phyloP scores from a whole-genome alignment of 2,329 filamentous ascomycete species.

The Verticillium nonalfalfae region DNA sequence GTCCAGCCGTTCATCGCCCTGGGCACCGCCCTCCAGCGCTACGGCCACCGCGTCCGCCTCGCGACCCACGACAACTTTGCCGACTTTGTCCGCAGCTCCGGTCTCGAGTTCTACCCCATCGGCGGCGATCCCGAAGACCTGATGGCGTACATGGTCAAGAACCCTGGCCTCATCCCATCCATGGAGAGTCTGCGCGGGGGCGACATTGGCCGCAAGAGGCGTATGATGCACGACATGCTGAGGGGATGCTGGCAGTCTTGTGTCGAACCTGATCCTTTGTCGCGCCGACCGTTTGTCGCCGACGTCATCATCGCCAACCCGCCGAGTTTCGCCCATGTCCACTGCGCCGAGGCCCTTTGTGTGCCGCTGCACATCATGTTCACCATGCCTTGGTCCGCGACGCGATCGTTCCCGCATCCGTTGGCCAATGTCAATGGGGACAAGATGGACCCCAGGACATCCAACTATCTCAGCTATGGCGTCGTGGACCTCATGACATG shows the following conservation, averaged over 20 bases:
- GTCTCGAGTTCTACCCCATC: conserved; percentile 48
- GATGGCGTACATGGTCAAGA: conserved; percentile 24
- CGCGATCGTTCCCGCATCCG: conserved; percentile 66
- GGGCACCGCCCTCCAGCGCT: conserved; percentile 37
- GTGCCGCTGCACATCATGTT: conserved; percentile 41
- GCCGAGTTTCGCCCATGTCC: conserved; percentile 39
- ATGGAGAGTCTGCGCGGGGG: conserved; percentile 17
- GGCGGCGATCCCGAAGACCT: conserved; percentile 43
- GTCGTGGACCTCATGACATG: conserved; percentile 72
- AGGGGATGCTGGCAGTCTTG: conserved; percentile 18
- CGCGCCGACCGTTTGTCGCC: conserved; percentile 33
- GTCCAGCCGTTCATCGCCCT: conserved; percentile 51
- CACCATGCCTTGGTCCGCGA: conserved; percentile 70
- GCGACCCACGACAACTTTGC: conserved; percentile 45
- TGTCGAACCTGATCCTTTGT: conserved; percentile 12
- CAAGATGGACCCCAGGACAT: conserved; percentile 43
- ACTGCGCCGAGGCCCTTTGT: conserved; percentile 36
- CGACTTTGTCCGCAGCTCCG: conserved; percentile 37
- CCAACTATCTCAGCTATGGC: conserved; percentile 66
- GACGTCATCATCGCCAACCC: conserved; percentile 46
- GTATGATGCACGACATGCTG: conserved; percentile 17
- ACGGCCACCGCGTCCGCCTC: conserved; percentile 43
- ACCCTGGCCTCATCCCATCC: conserved; percentile 19
- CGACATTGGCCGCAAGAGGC: conserved; percentile 17
- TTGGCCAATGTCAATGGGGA: conserved; percentile 65